Evolutionary conservation across 148 eudicot genomes (phyloP).

Genomic region (Camellia lanceoleosa): DNA sequence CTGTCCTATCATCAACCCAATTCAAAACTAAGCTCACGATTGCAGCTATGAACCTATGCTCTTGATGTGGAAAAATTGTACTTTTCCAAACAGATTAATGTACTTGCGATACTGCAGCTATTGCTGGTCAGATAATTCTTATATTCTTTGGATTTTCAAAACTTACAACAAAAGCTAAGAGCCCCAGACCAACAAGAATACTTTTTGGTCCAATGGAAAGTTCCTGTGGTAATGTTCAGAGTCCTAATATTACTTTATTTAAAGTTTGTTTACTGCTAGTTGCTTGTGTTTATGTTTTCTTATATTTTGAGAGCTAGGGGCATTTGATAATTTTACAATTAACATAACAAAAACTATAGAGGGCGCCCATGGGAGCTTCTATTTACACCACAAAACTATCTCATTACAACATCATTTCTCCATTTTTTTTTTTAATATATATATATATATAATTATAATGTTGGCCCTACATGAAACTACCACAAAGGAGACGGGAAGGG

Average conservation of each 20-base stretch:
- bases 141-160: background rate
- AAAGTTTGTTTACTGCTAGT: background rate
- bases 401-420: no score
- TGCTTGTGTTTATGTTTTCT: background rate
- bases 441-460: no score
- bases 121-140: background rate
- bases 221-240: background rate
- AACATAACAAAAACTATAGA: no score
- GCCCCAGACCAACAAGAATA: background rate
- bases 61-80: constrained; percentile 14
- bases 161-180: background rate
- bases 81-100: background rate
- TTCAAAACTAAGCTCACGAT: background rate
- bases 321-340: background rate
- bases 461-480: no score
- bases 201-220: background rate
- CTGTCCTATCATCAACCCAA: background rate
- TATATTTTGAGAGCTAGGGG: background rate
- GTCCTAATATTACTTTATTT: background rate
- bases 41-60: background rate
- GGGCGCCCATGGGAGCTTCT: no score
- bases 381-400: no score
- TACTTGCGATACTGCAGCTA: background rate
- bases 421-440: no score
- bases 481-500: no score